Conservation (phyloP, 768 basidiomycete species). For the Tulasnella sp. region DNA sequence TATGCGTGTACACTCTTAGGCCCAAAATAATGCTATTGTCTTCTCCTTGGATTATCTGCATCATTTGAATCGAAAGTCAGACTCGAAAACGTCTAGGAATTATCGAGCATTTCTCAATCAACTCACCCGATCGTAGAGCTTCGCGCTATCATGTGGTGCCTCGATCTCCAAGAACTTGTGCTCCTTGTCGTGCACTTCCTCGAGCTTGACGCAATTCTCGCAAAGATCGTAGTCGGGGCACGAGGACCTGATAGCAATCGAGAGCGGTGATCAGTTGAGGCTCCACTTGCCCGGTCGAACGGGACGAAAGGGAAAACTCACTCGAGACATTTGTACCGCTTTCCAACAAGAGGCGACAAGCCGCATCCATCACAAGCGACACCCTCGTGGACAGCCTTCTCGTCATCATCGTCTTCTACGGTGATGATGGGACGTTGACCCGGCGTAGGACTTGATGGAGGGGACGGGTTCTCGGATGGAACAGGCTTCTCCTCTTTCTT, state of each 20-base stretch:
- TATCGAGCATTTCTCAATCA: not conserved
- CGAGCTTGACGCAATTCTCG: constrained; percentile 12
- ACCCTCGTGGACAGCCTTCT: constrained; percentile 6
- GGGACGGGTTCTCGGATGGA: not conserved
- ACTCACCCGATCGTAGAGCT: constrained; percentile 10
- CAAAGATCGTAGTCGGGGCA: constrained; percentile 21
- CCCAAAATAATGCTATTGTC: constrained; percentile 13
- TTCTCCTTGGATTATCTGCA: constrained; percentile 4
- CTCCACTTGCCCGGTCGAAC: not conserved
- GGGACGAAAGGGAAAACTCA: not conserved
- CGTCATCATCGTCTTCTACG: not conserved
- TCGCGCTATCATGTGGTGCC: constrained; percentile 8
- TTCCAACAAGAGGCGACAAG: constrained; percentile 6
- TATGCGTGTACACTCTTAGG: constrained; percentile 15
- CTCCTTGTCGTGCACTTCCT: constrained; percentile 3
- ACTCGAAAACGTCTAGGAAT: not conserved
- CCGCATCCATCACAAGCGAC: constrained; percentile 21
- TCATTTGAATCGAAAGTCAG: not conserved
- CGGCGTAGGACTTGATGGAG: not conserved
- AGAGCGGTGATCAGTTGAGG: not conserved
- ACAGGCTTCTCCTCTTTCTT: not conserved
- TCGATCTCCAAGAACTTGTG: constrained; percentile 18
- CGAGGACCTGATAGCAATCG: not conserved
- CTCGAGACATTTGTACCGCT: constrained; percentile 20
- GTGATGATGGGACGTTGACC: not conserved